Evolutionary conservation across 1,139 yeast species (phyloP), one percentile per base, ranked within the genome.

Genomic region (Candida sanyaensis): DNA sequence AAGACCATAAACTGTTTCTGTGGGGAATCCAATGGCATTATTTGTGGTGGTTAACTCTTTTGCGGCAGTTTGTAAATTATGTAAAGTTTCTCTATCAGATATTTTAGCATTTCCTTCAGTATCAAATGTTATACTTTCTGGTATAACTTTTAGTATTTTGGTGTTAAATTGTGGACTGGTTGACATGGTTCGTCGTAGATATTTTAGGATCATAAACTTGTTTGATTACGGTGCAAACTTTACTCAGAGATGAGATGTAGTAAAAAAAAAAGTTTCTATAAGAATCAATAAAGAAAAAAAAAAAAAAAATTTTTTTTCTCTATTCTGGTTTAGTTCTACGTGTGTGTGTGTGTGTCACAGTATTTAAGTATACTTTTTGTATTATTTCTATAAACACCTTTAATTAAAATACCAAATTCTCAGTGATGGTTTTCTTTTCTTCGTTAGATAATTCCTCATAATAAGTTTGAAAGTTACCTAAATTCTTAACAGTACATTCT

Each of bases 1-100:
- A 2, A 93, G 75, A 0, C 99, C 99, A 63, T 93, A 93, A 0
- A 93, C 99, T 0, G 99, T 93, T 62, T 93, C 99, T 0, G 99
- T 90, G 3, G 99, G 99, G 60, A 93, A 92, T 0, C 95, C 98
- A 12, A 93, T 91, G 0, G 85, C 90, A 28, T 81, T 70, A 32
- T 73, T 64, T 0, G 88, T 73, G 3, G 66, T 63, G 13, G 70
- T 66, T 9, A 89, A 66, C 29, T 84, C 73, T 2, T 66, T 54
- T 0, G 92, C 87, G 3, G 96, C 96, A 30, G 71, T 65, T 8
- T 65, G 50, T 2, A 90, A 65, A 51, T 81, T 80, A 6, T 54
- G 48, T 51, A 71, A 66, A 0, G 95, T 84, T 39, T 64, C 68
- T 10, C 68, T 55, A 58, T 85, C 88, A 0, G 72, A 55, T n/a